Evolutionary conservation across 108 stramenopile species (phyloP).

Genomic region (Discostella pseudostelligera): DNA sequence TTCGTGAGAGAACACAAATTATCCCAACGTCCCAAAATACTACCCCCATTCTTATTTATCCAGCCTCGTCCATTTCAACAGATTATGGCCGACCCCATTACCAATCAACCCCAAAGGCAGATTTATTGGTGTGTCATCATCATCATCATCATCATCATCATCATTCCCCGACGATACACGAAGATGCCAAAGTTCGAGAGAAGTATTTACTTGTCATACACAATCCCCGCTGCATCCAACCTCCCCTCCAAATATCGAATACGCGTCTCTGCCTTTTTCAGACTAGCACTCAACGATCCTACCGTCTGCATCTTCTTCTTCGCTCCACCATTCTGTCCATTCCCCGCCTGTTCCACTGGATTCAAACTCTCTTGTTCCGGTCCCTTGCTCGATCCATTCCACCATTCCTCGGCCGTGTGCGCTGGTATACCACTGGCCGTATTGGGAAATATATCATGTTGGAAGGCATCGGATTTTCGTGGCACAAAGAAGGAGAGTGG

Average conservation of each 20-base stretch:
- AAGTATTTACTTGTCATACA: conserved; percentile 27
- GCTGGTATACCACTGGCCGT: conserved; percentile 75
- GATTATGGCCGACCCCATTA: too few relatives aligned
- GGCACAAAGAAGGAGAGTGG: conserved; percentile 94
- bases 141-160: too few relatives aligned
- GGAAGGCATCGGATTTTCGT: conserved; percentile 97
- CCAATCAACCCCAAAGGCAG: neutral
- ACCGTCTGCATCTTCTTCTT: conserved; percentile 70
- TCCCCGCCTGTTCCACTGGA: conserved; percentile 31
- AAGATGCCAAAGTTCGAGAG: too few relatives aligned
- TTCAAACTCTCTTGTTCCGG: conserved; percentile 86
- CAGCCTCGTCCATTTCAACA: too few relatives aligned
- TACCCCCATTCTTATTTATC: too few relatives aligned
- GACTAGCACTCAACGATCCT: conserved; percentile 64
- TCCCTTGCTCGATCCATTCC: conserved; percentile 80
- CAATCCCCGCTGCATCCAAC: conserved; percentile 65
- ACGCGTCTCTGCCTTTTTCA: conserved; percentile 67
- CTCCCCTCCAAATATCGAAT: conserved; percentile 80
- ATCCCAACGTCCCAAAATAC: too few relatives aligned
- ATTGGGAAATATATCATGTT: conserved; percentile 98
- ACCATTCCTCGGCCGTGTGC: conserved; percentile 93
- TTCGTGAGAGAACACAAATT: too few relatives aligned
- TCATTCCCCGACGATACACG: too few relatives aligned
- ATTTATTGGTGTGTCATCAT: too few relatives aligned
- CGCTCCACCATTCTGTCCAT: conserved; percentile 14